Evolutionary conservation across 2,329 filamentous ascomycete species (phyloP), one percentile per base, ranked within the genome.

Genomic region (Lachnellula arida): DNA sequence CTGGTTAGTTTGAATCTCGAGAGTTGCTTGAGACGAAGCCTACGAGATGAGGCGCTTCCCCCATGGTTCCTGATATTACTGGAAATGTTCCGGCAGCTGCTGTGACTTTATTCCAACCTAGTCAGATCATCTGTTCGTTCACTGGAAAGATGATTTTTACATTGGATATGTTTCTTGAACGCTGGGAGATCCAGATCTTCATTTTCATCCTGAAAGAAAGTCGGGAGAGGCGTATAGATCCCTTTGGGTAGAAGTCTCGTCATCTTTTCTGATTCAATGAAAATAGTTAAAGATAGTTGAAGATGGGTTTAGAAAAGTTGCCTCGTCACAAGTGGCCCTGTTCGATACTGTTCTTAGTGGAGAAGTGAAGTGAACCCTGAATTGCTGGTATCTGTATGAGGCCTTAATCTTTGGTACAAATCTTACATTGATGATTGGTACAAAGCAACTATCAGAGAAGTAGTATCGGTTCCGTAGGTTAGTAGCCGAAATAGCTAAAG

Each of bases 191-290:
- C 58, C 42, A 60, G 15, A 15, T 56, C 54, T 28, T 60, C 42
- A 49, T 35, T 55, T 14, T 34, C 52, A 43, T 60, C 55, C 9
- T 32, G 34, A 39, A 57, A 60, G 48, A 60, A 60, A 8, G 51
- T 53, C 15, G 58, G 58, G 6, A 60, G 52, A 28, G 58, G 58
- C 22, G 51, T 37, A 44, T 57, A 60, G 22, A 60, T 54, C 12
- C 58, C 58, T 54, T 37, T 25, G 4, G 50, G 40, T 15, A 53
- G 28, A 22, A n/a, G 23, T 46, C 50, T 46, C 7, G 42, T 34
- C 50, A 53, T 53, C n/a, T 46, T 46, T 28, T 9, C 3, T 2
- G 15, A 12, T 49, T 34, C 23, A 11, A 37, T 22, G 19, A 23
- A 14, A 19, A 22, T 14, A n/a, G 28, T 32, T 11, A 4, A 32